Base-by-base conservation (phyloP, 169 alveolate genomes). In the Ichthyophthirius multifiliis region DNA sequence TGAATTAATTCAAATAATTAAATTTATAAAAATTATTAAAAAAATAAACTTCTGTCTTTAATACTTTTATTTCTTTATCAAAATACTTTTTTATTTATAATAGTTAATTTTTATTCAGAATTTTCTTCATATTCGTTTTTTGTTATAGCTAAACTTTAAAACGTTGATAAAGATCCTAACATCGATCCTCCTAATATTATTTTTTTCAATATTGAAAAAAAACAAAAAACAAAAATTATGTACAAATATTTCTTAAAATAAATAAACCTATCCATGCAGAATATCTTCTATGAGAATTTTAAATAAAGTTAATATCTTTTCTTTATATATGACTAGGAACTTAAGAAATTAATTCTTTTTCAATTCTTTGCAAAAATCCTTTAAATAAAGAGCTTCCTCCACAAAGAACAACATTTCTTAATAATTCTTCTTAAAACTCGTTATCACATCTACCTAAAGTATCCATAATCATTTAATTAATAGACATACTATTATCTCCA, bases 111-210 rank as follows among this genome's bases (percentile, higher is more conserved):
- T 13, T 55, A 39, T 63, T 81, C 86, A 23, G 86, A 82, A 37
- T 81, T 81, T 43, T 81, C 86, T 48, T 81, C 86, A 71, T 73
- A 81, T 27, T 81, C 86, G 5, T 43, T 18, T 48, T 47, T 67
- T 7, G 65, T 81, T 15, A 81, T 81, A 3, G 86, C 86, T 41
- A 81, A 43, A 16, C 35, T 46, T 43, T 81, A 73, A 55, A 81
- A 81, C 23, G 86, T 81, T 4, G 37, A 39, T 13, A 81, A 63
- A 31, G 81, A 65, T 7, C 86, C 86, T 13, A 81, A 20, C 86
- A 81, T 81, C 18, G 86, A 81, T 13, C 82, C 86, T 1, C 86
- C 86, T 44, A 46, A 47, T 37, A 3, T 0, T 15, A 10, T 27
- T 1, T 1, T 48, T 27, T 27, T 1, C 31, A 20, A 67, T n/a